phyloP scores from a whole-genome alignment of 768 basidiomycete genomes.

The Kwoniella sp. region DNA sequence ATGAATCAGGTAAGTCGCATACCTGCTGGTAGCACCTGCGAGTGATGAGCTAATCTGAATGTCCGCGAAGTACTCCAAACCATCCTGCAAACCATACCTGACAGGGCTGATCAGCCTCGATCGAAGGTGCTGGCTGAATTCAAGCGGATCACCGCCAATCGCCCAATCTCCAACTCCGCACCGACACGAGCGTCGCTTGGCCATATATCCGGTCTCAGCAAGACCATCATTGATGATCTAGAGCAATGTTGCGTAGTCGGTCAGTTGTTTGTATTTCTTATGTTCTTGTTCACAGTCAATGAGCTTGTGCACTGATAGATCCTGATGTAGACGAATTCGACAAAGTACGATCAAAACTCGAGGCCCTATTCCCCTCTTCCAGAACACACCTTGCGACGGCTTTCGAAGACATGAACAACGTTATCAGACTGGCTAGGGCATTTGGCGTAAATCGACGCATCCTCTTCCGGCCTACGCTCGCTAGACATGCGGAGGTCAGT shows the following conservation, averaged over 20 bases:
- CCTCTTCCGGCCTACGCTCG: slow-evolving; percentile 47
- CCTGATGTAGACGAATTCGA: slow-evolving; percentile 37
- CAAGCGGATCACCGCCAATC: slow-evolving; percentile 23
- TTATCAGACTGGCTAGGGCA: slow-evolving; percentile 39
- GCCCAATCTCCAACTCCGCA: slow-evolving; percentile 1
- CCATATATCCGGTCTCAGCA: slow-evolving; percentile 30
- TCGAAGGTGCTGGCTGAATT: slow-evolving; percentile 33
- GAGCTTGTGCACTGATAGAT: slow-evolving; percentile 2
- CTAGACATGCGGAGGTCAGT: slow-evolving; percentile 44
- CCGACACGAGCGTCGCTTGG: slow-evolving; percentile 19
- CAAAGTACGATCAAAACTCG: slow-evolving; percentile 29
- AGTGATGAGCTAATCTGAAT: too few relatives aligned
- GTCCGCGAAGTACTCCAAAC: slow-evolving; percentile 34
- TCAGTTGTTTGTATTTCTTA: slow-evolving; percentile 21
- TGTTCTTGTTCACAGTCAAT: neutral
- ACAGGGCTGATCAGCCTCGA: slow-evolving; percentile 24
- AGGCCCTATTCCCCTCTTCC: slow-evolving; percentile 31
- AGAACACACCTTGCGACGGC: slow-evolving; percentile 31
- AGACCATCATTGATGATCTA: slow-evolving; percentile 44
- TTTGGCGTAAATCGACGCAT: slow-evolving; percentile 41
- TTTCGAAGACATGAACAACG: slow-evolving; percentile 36
- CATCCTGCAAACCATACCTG: slow-evolving; percentile 38
- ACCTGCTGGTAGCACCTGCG: too few relatives aligned
- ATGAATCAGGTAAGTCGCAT: slow-evolving; percentile 36
- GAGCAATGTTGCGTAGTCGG: slow-evolving; percentile 49